Percentiles rank a stretch among this genome's conserved stretches.
These are phyloP conservation scores for Cornus controversa DNA, from an alignment of 148 eudicot species.

Conservation along the genomic window DNA sequence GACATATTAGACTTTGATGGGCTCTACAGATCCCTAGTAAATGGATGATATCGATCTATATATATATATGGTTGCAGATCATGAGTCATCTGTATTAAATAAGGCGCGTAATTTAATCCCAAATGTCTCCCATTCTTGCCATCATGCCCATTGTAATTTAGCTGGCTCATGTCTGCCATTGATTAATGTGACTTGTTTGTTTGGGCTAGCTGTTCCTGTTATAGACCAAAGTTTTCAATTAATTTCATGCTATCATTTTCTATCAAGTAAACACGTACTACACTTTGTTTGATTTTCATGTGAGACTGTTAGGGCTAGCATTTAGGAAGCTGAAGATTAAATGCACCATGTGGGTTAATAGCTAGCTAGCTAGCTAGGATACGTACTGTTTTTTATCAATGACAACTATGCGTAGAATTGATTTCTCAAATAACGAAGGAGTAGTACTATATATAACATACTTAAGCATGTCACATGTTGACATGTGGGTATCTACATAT, in stretches of 20 bases:
- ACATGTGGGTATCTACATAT: conserved; percentile 14
- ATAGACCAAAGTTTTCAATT: conserved; percentile 14
- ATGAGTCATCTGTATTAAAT: neutral
- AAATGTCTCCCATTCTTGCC: conserved; percentile 30
- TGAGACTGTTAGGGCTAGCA: neutral
- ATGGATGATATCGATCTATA: too few relatives aligned
- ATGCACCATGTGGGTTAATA: neutral
- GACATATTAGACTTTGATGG: neutral
- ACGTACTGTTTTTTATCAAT: conserved; percentile 1
- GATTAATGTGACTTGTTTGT: conserved; percentile 30
- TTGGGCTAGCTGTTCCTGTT: conserved; percentile 20
- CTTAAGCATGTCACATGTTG: conserved; percentile 20
- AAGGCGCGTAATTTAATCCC: conserved; percentile 11
- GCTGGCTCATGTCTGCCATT: conserved; percentile 37
- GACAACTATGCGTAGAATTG: conserved; percentile 14
- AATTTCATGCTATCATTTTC: neutral
- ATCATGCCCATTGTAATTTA: conserved; percentile 26
- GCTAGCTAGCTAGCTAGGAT: too few relatives aligned
- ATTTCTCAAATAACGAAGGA: conserved; percentile 7
- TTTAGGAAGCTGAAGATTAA: neutral
- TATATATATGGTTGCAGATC: conserved; percentile 10
- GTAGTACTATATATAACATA: neutral
- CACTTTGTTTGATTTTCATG: conserved; percentile 8
- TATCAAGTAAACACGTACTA: neutral
- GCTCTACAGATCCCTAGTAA: neutral